phyloP scores from a whole-genome alignment of 768 basidiomycete genomes.

The Lactarius vividus region DNA sequence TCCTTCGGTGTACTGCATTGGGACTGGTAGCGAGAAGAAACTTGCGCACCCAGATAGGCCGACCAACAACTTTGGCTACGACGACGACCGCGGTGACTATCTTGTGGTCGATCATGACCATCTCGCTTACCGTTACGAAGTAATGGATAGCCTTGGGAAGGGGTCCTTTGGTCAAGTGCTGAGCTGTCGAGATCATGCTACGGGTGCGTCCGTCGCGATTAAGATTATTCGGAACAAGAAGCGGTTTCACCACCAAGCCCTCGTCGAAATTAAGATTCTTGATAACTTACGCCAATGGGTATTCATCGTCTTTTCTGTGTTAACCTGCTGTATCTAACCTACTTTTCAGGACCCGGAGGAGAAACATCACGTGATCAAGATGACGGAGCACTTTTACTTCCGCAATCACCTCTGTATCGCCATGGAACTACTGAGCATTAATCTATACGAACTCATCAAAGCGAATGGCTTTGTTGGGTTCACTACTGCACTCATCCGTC shows the following conservation, averaged over 20 bases:
- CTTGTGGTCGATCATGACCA: constrained; percentile 88
- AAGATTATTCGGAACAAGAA: constrained; percentile 99
- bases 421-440: constrained; percentile 97
- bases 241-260: constrained; percentile 94
- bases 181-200: constrained; percentile 91
- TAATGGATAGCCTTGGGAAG: constrained; percentile 90
- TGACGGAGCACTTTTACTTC: constrained; percentile 99
- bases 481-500: constrained; percentile 88
- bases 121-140: constrained; percentile 94
- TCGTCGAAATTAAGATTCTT: constrained; percentile 99
- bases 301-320: constrained; percentile 32
- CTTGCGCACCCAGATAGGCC: constrained; percentile 66
- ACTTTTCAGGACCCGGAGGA: constrained; percentile 82
- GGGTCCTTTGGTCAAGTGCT: constrained; percentile 98
- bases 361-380: constrained; percentile 95
- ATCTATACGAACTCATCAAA: constrained; percentile 98
- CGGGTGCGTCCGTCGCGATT: constrained; percentile 94
- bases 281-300: constrained; percentile 98
- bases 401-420: constrained; percentile 97
- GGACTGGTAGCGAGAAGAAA: constrained; percentile 81
- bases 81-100: constrained; percentile 98
- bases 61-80: constrained; percentile 90
- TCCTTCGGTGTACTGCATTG: constrained; percentile 77
- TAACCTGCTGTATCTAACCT: background rate
- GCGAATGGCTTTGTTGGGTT: constrained; percentile 99